phyloP scores from a whole-genome alignment of 768 basidiomycete species.

The Boletus huronensis region DNA sequence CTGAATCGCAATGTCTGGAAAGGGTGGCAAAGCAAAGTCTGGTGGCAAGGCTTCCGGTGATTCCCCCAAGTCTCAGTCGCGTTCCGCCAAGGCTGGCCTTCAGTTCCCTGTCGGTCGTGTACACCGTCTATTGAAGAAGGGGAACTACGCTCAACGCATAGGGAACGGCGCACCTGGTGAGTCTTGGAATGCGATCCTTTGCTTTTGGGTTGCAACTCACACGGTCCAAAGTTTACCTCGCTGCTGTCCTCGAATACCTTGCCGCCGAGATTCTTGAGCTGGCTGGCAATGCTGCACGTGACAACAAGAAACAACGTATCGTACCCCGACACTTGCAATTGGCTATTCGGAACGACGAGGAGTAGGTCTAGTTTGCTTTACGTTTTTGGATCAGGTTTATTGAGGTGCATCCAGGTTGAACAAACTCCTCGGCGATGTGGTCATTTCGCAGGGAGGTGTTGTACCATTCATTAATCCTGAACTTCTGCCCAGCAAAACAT shows the following conservation, averaged over 20 bases:
- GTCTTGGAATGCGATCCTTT: neutral
- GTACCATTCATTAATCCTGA: slow-evolving; percentile 50
- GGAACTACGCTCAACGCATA: slow-evolving; percentile 56
- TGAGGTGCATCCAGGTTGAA: slow-evolving; percentile 29
- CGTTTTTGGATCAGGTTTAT: neutral
- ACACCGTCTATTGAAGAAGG: slow-evolving; percentile 55
- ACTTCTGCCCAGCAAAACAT: slow-evolving; percentile 51
- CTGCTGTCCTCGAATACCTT: slow-evolving; percentile 59
- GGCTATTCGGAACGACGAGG: slow-evolving; percentile 63
- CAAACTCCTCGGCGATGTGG: slow-evolving; percentile 43
- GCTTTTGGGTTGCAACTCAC: neutral
- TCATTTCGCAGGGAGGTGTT: slow-evolving; percentile 64
- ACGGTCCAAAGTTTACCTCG: slow-evolving; percentile 46
- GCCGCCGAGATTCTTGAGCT: slow-evolving; percentile 62
- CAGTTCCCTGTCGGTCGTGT: slow-evolving; percentile 60
- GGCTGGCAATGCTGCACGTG: slow-evolving; percentile 54
- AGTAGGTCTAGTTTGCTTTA: slow-evolving; percentile 22
- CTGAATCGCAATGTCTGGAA: slow-evolving; percentile 36
- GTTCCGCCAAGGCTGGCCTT: slow-evolving; percentile 41
- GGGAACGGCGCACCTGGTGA: slow-evolving; percentile 50
- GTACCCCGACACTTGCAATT: slow-evolving; percentile 63
- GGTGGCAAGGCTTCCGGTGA: slow-evolving; percentile 59
- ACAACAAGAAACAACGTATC: slow-evolving; percentile 60
- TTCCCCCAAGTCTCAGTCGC: slow-evolving; percentile 32
- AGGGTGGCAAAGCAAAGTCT: slow-evolving; percentile 57